A percentile compares a stretch with the other conserved stretches of the same genome.
phyloP scores from a whole-genome alignment of 805 yeast species.

The Saturnispora silvae region DNA sequence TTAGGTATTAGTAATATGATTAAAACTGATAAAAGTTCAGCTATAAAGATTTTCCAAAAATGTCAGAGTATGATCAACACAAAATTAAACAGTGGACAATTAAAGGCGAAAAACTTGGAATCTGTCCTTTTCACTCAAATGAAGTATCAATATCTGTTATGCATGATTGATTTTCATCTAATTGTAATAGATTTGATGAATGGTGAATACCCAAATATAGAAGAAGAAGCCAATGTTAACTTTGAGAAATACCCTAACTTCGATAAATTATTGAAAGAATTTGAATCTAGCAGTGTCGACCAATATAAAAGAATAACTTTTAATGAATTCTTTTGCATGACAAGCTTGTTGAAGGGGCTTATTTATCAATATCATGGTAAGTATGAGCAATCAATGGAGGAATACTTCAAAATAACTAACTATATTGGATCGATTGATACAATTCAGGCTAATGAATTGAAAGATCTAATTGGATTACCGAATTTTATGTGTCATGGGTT shows the following conservation, averaged over 20 bases:
- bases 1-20: conserved; percentile 31
- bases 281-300: conserved; percentile 31
- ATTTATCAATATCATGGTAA: conserved; percentile 24
- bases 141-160: not conserved
- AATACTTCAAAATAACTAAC: conserved; percentile 12
- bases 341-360: conserved; percentile 31
- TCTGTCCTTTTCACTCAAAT: not conserved
- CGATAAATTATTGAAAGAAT: conserved; percentile 6
- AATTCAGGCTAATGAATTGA: too few species aligned
- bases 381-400: conserved; percentile 10
- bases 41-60: not conserved
- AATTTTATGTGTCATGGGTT: too few species aligned
- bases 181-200: conserved; percentile 28
- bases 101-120: not conserved
- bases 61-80: conserved; percentile 23
- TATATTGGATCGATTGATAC: too few species aligned
- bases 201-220: conserved; percentile 14
- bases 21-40: conserved; percentile 22
- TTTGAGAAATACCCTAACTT: conserved; percentile 26
- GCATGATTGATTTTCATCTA: conserved; percentile 27
- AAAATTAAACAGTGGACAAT: not conserved
- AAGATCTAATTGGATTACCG: too few species aligned
- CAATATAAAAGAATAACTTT: conserved; percentile 31
- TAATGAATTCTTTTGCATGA: too few species aligned
- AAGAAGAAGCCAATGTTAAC: conserved; percentile 8